Percentiles rank a stretch among this genome's conserved stretches.
Conservation (phyloP, 2,329 filamentous ascomycete genomes). For the Trichoderma atrobrunneum region DNA sequence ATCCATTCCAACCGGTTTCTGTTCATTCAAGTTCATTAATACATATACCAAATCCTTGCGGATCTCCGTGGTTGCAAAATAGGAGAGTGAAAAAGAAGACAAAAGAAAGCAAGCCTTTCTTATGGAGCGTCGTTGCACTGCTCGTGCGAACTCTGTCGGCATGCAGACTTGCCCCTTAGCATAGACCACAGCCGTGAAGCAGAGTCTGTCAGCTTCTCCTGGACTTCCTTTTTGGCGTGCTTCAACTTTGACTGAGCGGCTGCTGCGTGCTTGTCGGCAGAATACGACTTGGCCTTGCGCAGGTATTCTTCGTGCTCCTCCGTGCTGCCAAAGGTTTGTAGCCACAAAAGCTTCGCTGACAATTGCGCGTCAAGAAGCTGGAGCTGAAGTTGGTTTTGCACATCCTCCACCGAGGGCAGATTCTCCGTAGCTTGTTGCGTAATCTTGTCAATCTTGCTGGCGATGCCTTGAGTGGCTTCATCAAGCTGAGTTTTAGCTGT, state of each 20-base stretch:
- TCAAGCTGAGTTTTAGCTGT: constrained; percentile 23
- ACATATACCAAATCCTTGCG: constrained; percentile 1
- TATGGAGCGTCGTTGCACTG: not conserved
- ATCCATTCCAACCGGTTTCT: not conserved
- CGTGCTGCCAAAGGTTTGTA: constrained; percentile 50
- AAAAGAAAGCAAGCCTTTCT: not conserved
- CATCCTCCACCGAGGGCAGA: constrained; percentile 26
- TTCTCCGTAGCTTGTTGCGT: constrained; percentile 24
- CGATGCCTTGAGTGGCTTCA: constrained; percentile 23
- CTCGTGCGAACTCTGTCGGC: constrained; percentile 12
- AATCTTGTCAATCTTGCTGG: constrained; percentile 22
- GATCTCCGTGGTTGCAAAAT: not conserved
- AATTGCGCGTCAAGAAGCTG: constrained; percentile 53
- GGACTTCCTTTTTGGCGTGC: constrained; percentile 23
- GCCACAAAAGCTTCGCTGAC: constrained; percentile 55
- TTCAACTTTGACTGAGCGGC: constrained; percentile 32
- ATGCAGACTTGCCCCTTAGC: constrained; percentile 25
- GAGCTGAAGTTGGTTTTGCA: constrained; percentile 43
- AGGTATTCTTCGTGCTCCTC: constrained; percentile 47
- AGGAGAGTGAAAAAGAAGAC: not conserved
- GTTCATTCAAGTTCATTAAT: constrained; percentile 8
- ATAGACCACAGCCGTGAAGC: constrained; percentile 25
- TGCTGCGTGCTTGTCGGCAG: constrained; percentile 37
- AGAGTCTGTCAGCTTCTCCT: constrained; percentile 29
- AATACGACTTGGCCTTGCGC: constrained; percentile 44